Conservation (phyloP, 2,329 filamentous ascomycete species). For the Alternaria sp. region DNA sequence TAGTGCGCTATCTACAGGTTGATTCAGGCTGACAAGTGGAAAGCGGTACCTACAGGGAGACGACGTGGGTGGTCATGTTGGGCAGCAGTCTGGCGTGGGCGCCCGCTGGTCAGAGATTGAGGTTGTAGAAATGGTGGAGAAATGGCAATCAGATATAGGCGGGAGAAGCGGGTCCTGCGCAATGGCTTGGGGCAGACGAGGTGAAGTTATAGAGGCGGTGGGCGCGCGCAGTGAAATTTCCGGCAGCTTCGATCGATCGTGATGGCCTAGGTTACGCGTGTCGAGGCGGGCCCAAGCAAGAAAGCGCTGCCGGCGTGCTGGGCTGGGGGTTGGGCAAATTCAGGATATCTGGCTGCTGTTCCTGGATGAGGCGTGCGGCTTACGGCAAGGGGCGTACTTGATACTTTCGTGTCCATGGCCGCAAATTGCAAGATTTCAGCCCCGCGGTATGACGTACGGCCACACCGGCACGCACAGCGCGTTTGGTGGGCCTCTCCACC, state of each 20-base stretch:
- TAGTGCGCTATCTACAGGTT: not conserved
- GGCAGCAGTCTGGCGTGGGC: slow-evolving; percentile 13
- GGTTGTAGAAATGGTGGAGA: slow-evolving; percentile 8
- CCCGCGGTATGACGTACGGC: slow-evolving; percentile 18
- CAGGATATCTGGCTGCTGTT: slow-evolving; percentile 18
- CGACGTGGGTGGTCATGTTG: slow-evolving; percentile 65
- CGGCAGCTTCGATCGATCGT: slow-evolving; percentile 17
- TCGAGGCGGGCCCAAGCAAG: slow-evolving; percentile 5
- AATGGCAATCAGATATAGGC: not conserved
- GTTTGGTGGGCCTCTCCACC: slow-evolving; percentile 12
- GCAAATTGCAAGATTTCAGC: slow-evolving; percentile 17
- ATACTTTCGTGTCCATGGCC: slow-evolving; percentile 2
- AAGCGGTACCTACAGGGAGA: slow-evolving; percentile 60
- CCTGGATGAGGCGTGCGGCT: slow-evolving; percentile 9
- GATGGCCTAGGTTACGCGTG: slow-evolving; percentile 2
- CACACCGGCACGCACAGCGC: slow-evolving; percentile 5
- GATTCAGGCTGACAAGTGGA: not conserved
- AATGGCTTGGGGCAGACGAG: not conserved
- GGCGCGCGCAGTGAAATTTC: slow-evolving; percentile 12
- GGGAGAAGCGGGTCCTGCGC: not conserved
- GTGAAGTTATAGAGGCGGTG: slow-evolving; percentile 9
- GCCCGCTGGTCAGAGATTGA: slow-evolving; percentile 7
- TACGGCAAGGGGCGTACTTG: slow-evolving; percentile 1
- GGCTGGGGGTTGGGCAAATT: not conserved
- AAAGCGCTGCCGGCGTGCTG: slow-evolving; percentile 4